Conservation (phyloP, 2,329 filamentous ascomycete species). For the Neodidymelliopsis sp. region DNA sequence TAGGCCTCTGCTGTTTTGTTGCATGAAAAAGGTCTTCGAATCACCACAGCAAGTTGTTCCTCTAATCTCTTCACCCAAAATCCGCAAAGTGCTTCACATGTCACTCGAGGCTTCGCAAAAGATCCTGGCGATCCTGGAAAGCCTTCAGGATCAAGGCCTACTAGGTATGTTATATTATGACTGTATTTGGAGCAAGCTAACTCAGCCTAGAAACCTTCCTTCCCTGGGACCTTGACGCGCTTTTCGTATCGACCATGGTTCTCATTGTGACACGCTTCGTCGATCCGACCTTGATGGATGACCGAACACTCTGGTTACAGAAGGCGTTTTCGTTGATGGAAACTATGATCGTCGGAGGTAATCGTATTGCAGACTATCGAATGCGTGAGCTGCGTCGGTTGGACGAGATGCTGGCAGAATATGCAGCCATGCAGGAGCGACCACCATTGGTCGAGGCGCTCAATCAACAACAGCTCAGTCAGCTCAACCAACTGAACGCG, state of each 20-base stretch:
- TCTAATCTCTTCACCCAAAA: conserved; percentile 48
- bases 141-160: conserved; percentile 56
- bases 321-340: conserved; percentile 56
- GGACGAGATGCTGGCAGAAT: conserved; percentile 49
- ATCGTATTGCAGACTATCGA: conserved; percentile 55
- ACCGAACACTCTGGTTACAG: conserved; percentile 49
- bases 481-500: conserved; percentile 4
- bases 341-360: conserved; percentile 57
- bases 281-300: conserved; percentile 46
- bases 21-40: conserved; percentile 49
- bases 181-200: conserved; percentile 8
- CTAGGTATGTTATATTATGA: too few species aligned
- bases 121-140: conserved; percentile 54
- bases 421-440: conserved; percentile 27
- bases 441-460: conserved; percentile 12
- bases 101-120: conserved; percentile 56
- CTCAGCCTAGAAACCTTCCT: conserved; percentile 56
- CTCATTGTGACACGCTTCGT: conserved; percentile 49
- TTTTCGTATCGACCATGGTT: conserved; percentile 55
- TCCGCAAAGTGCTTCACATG: conserved; percentile 51
- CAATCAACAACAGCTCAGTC: conserved; percentile 6
- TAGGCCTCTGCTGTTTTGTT: conserved; percentile 54
- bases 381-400: conserved; percentile 57
- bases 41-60: conserved; percentile 38
- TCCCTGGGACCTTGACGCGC: conserved; percentile 57